phyloP scores from a whole-genome alignment of 768 basidiomycete species.

The Lactifluus piperatus region DNA sequence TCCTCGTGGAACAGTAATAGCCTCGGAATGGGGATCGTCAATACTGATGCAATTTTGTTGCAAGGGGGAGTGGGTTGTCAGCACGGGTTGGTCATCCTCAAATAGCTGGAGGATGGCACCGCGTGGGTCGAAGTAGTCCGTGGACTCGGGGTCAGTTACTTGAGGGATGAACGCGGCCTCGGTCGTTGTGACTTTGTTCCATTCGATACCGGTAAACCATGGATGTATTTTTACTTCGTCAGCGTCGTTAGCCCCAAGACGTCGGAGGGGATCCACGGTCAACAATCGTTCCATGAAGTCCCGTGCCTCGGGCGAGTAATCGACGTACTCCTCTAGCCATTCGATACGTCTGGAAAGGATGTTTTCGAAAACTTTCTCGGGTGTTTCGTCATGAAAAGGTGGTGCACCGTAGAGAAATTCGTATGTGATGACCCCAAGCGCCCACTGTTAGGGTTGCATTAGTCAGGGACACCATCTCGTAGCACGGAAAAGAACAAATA shows the following conservation, averaged over 20 bases:
- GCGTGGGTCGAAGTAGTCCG: slow-evolving; percentile 98
- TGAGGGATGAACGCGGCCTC: slow-evolving; percentile 96
- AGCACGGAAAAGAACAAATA: slow-evolving; percentile 18
- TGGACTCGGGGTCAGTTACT: slow-evolving; percentile 91
- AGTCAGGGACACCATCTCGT: slow-evolving; percentile 7
- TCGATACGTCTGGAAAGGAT: slow-evolving; percentile 90
- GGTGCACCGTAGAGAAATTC: slow-evolving; percentile 97
- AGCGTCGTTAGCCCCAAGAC: slow-evolving; percentile 81
- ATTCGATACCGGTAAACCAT: slow-evolving; percentile 85
- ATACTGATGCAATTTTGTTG: slow-evolving; percentile 36
- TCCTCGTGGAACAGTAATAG: slow-evolving; percentile 18
- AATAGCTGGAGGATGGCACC: slow-evolving; percentile 88
- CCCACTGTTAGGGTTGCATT: slow-evolving; percentile 61
- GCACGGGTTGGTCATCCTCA: slow-evolving; percentile 73
- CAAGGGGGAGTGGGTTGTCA: slow-evolving; percentile 38
- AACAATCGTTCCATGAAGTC: slow-evolving; percentile 87
- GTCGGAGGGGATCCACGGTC: slow-evolving; percentile 66
- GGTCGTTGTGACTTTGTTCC: slow-evolving; percentile 81
- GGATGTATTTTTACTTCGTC: slow-evolving; percentile 90
- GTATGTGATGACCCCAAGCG: slow-evolving; percentile 94
- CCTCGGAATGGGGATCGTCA: slow-evolving; percentile 22
- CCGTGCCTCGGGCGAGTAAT: slow-evolving; percentile 74
- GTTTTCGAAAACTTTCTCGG: slow-evolving; percentile 97
- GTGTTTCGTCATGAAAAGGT: slow-evolving; percentile 95
- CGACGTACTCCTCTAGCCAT: slow-evolving; percentile 93